Evolutionary conservation across 1,284 basidiomycete species (phyloP), one percentile per base, ranked within the genome.

Genomic region (Volvariella volvacea): DNA sequence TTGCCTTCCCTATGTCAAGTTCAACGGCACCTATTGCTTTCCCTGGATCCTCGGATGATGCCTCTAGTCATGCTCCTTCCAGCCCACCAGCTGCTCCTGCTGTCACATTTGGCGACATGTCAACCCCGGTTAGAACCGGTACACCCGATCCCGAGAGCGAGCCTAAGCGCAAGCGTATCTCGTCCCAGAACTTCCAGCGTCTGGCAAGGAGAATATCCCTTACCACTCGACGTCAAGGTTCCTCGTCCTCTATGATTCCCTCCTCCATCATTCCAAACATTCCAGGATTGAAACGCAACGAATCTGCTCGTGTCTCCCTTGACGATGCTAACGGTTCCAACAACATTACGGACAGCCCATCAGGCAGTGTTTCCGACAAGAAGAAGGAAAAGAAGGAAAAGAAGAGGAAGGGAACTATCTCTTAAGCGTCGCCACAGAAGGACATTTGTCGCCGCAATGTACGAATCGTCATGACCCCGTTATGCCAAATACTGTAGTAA

Each of bases 151-250:
- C 74, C 1, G 82, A 83, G 2, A 57, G 73, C n/a, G 84, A 86
- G 54, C 77, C 77, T 39, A 88, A 87, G 67, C 72, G 83, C 47
- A 84, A 82, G 57, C 74, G 85, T 20, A 87, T 85, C 45, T 81
- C 84, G 9, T 84, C 85, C 19, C 86, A 89, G 61, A 89, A 89
- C 56, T 85, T 89, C 69, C 85, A 88, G 60, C 74, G 83, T 22
- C 60, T 89, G 36, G 86, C 86, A 15, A 68, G 84, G 44, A 71
- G 78, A 49, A 80, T 89, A 45, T 88, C 86, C 10, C 60, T 87
- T 31, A 77, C 76, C 0, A 36, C 34, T 15, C 71, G 75, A 37
- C 74, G 80, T 36, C 71, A 76, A 52, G 76, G 78, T 25, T 77
- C 69, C 17, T 60, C 71, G 15, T 60, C 70, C 25, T 6, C 6